These are phyloP conservation scores for Podaxis mareebaensis DNA, from an alignment of 768 basidiomycete genomes.

Conservation along the genomic window DNA sequence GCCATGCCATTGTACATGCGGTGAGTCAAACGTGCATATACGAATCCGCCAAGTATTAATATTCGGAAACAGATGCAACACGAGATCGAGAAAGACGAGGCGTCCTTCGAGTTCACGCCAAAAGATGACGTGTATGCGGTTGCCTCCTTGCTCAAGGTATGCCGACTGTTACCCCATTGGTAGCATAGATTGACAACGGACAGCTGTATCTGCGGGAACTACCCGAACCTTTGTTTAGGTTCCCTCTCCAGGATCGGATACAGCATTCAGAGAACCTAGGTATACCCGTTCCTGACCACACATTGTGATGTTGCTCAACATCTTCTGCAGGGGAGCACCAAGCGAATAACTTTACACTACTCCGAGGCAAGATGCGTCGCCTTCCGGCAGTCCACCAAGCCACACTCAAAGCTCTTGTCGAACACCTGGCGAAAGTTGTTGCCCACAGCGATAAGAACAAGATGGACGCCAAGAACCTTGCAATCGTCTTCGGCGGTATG, in stretches of 20 bases:
- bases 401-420: conserved; percentile 76
- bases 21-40: conserved; percentile 39
- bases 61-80: conserved; percentile 63
- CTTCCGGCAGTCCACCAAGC: conserved; percentile 84
- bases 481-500: conserved; percentile 86
- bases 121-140: conserved; percentile 84
- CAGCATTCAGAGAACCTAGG: conserved; percentile 80
- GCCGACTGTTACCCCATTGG: conserved; percentile 17
- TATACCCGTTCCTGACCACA: conserved; percentile 29
- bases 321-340: conserved; percentile 63
- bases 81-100: conserved; percentile 84
- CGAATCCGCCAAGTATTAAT: neutral
- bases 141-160: conserved; percentile 81
- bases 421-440: conserved; percentile 78
- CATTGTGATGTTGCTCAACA: conserved; percentile 2
- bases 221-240: conserved; percentile 87
- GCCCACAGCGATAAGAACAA: conserved; percentile 75
- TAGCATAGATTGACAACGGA: conserved; percentile 15
- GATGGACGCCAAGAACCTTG: conserved; percentile 92
- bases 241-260: conserved; percentile 75
- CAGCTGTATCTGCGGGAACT: conserved; percentile 83
- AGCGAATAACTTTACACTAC: conserved; percentile 66
- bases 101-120: conserved; percentile 68
- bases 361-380: conserved; percentile 85
- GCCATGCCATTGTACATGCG: conserved; percentile 82